Percentiles rank a stretch among this genome's conserved stretches.
phyloP scores from a whole-genome alignment of 2,329 filamentous ascomycete genomes.

The Domatiomyces catenatus region DNA sequence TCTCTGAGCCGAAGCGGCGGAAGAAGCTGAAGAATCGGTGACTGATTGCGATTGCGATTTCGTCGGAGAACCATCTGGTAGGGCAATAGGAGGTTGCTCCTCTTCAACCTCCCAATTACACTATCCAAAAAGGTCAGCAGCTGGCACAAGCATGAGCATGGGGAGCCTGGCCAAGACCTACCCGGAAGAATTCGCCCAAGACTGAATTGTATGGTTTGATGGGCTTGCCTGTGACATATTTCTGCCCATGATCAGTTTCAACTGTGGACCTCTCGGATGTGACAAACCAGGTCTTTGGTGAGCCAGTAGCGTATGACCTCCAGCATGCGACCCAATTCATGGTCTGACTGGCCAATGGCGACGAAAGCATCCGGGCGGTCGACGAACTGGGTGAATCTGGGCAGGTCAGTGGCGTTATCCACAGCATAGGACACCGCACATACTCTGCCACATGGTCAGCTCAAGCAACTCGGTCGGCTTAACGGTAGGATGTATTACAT shows the following conservation, averaged over 20 bases:
- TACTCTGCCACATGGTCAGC: neutral
- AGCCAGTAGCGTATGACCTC: conserved; percentile 96
- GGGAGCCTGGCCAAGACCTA: conserved; percentile 31
- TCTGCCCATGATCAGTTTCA: conserved; percentile 33
- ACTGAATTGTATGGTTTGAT: conserved; percentile 99
- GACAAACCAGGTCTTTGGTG: conserved; percentile 69
- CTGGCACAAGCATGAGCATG: neutral
- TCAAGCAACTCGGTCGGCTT: neutral
- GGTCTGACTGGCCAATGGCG: conserved; percentile 70
- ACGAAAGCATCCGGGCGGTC: neutral
- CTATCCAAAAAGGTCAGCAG: conserved; percentile 27
- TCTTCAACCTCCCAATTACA: conserved; percentile 88
- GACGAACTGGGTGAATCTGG: neutral
- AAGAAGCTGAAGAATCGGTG: neutral
- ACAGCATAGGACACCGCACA: neutral
- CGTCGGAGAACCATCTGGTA: neutral
- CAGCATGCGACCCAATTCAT: conserved; percentile 83
- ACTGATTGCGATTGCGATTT: conserved; percentile 12
- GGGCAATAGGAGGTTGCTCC: conserved; percentile 28
- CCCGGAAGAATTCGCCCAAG: conserved; percentile 90
- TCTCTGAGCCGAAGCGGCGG: neutral
- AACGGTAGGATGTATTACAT: conserved; percentile 11
- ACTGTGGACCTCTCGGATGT: neutral
- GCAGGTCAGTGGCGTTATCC: neutral
- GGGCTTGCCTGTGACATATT: conserved; percentile 95